Conservation (phyloP, 23 red algal genomes). For the Gracilaria gracilis region DNA sequence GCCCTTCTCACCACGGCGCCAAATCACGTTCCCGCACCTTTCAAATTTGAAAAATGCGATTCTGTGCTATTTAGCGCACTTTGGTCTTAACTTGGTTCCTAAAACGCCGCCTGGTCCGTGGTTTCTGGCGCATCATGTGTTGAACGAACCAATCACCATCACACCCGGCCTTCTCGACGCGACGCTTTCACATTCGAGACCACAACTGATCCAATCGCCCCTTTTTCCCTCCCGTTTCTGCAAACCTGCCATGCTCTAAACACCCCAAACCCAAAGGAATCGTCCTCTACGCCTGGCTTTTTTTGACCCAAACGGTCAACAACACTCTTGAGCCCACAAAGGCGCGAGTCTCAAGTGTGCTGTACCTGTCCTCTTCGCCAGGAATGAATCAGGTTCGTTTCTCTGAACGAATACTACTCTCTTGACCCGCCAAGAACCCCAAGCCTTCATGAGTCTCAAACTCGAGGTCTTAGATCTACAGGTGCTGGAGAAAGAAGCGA, state of each 20-base stretch:
- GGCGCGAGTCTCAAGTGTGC: too few species aligned
- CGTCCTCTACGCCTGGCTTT: background rate
- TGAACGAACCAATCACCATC: background rate
- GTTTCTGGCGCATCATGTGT: too few species aligned
- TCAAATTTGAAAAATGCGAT: slow-evolving; percentile 35
- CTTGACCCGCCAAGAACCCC: background rate
- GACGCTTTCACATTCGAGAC: background rate
- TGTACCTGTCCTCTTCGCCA: background rate
- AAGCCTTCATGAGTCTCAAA: too few species aligned
- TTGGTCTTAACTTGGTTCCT: background rate
- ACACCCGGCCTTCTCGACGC: too few species aligned
- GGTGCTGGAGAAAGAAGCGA: too few species aligned
- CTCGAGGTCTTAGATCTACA: too few species aligned
- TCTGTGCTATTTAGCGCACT: slow-evolving; percentile 16
- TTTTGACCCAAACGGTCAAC: background rate
- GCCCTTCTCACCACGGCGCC: background rate
- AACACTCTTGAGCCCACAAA: background rate
- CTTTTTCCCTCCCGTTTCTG: background rate
- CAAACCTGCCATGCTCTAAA: background rate
- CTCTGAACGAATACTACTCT: background rate
- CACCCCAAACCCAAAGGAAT: too few species aligned
- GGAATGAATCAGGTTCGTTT: background rate
- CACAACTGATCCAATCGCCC: background rate
- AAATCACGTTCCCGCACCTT: background rate
- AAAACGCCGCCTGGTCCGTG: background rate